Percentiles rank a stretch among this genome's conserved stretches.
Evolutionary conservation across 805 yeast species (phyloP).

Genomic region (Kodamaea laetipori): DNA sequence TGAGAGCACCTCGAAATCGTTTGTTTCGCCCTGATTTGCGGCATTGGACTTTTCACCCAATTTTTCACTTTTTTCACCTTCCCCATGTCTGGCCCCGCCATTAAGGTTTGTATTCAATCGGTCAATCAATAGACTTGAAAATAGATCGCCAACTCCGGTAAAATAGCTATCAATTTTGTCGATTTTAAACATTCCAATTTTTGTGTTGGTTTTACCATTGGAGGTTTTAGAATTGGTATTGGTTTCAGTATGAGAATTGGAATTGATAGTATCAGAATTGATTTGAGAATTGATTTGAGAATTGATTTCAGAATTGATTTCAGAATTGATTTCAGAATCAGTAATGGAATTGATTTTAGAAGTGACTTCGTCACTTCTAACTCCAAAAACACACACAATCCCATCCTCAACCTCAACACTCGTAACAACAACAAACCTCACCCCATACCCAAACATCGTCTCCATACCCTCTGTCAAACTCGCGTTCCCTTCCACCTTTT

Average conservation of each 20-base stretch:
- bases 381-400: constrained; percentile 10
- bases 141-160: constrained; percentile 94
- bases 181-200: constrained; percentile 42
- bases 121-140: constrained; percentile 76
- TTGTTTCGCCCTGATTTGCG: constrained; percentile 11
- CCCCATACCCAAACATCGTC: constrained; percentile 33
- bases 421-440: constrained; percentile 60
- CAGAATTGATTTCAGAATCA: too few relatives aligned
- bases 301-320: too few relatives aligned
- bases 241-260: too few relatives aligned
- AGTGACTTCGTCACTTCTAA: too few relatives aligned
- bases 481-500: constrained; percentile 35
- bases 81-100: constrained; percentile 16
- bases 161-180: constrained; percentile 77
- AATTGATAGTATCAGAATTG: too few relatives aligned
- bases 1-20: constrained; percentile 21
- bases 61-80: too few relatives aligned
- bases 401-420: background rate
- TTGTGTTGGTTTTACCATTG: too few relatives aligned
- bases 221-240: too few relatives aligned
- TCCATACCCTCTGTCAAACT: constrained; percentile 49
- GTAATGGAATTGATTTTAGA: too few relatives aligned
- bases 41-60: too few relatives aligned
- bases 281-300: too few relatives aligned
- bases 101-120: constrained; percentile 41